These are phyloP conservation scores for Mrakia frigida DNA, from an alignment of 768 basidiomycete species.

Conservation along the genomic window DNA sequence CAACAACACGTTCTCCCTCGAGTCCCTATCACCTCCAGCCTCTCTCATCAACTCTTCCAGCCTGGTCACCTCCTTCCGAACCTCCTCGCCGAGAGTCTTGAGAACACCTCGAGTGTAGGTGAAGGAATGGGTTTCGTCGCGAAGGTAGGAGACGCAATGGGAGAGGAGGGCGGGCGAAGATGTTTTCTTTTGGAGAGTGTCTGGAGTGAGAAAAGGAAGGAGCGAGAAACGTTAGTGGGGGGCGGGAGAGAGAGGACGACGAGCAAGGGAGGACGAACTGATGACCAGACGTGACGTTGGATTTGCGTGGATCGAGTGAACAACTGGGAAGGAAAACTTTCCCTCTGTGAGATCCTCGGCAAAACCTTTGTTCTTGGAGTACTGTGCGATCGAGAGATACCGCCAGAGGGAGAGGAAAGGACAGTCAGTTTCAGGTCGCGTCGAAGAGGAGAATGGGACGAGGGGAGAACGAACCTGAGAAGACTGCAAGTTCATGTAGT, in stretches of 20 bases:
- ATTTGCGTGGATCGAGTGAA: slow-evolving; percentile 80
- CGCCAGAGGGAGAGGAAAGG: neutral
- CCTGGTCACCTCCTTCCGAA: slow-evolving; percentile 59
- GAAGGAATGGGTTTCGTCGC: slow-evolving; percentile 71
- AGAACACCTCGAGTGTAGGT: slow-evolving; percentile 76
- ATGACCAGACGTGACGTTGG: slow-evolving; percentile 37
- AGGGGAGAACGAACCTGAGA: slow-evolving; percentile 56
- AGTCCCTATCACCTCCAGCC: neutral
- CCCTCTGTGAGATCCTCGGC: slow-evolving; percentile 94
- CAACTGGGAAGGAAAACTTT: slow-evolving; percentile 93
- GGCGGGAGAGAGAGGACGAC: neutral
- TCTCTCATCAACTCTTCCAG: slow-evolving; percentile 42
- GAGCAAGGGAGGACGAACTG: neutral
- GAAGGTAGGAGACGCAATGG: slow-evolving; percentile 74
- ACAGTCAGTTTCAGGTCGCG: neutral
- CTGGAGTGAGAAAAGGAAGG: slow-evolving; percentile 46
- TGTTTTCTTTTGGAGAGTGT: slow-evolving; percentile 84
- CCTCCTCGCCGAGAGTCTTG: slow-evolving; percentile 60
- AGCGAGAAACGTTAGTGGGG: neutral
- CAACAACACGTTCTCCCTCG: slow-evolving; percentile 66
- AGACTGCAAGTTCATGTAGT: slow-evolving; percentile 90
- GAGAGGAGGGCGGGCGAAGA: slow-evolving; percentile 71
- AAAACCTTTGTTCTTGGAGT: slow-evolving; percentile 64
- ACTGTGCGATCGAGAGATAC: slow-evolving; percentile 56
- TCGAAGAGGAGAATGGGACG: neutral